Conservation (phyloP, 2,329 filamentous ascomycete species). For the Paracamarosporium sp. region DNA sequence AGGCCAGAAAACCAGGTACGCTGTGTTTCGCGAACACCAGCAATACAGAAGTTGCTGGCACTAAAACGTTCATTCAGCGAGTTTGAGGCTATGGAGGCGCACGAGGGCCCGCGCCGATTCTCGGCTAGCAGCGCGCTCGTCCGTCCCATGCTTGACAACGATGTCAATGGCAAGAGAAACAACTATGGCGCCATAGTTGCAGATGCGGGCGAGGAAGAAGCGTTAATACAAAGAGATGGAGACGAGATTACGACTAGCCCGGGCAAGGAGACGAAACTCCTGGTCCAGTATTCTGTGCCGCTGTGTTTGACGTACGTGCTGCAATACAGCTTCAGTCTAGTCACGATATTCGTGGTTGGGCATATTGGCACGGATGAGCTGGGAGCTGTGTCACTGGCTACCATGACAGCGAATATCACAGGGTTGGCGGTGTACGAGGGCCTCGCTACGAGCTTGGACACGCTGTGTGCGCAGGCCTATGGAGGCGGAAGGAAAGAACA, state of each 20-base stretch:
- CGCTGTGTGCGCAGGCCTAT: slow-evolving; percentile 60
- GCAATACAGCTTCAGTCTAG: slow-evolving; percentile 60
- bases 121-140: slow-evolving; percentile 36
- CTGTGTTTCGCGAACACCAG: not conserved
- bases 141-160: slow-evolving; percentile 23
- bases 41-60: not conserved
- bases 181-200: slow-evolving; percentile 35
- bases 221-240: slow-evolving; percentile 27
- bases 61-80: not conserved
- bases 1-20: not conserved
- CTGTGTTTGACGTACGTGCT: slow-evolving; percentile 62
- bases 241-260: slow-evolving; percentile 32
- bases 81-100: slow-evolving; percentile 33
- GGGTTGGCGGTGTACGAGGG: slow-evolving; percentile 60
- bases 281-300: slow-evolving; percentile 55
- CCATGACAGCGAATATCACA: slow-evolving; percentile 62
- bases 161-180: slow-evolving; percentile 19
- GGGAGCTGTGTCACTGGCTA: slow-evolving; percentile 59
- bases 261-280: slow-evolving; percentile 37
- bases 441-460: slow-evolving; percentile 60
- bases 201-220: slow-evolving; percentile 34
- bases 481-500: slow-evolving; percentile 56
- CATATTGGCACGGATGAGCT: slow-evolving; percentile 61
- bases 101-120: slow-evolving; percentile 37
- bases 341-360: slow-evolving; percentile 60